Percentiles rank a stretch among this genome's conserved stretches.
Evolutionary conservation across 768 basidiomycete species (phyloP).

Genomic region (Termitomyces sp.): DNA sequence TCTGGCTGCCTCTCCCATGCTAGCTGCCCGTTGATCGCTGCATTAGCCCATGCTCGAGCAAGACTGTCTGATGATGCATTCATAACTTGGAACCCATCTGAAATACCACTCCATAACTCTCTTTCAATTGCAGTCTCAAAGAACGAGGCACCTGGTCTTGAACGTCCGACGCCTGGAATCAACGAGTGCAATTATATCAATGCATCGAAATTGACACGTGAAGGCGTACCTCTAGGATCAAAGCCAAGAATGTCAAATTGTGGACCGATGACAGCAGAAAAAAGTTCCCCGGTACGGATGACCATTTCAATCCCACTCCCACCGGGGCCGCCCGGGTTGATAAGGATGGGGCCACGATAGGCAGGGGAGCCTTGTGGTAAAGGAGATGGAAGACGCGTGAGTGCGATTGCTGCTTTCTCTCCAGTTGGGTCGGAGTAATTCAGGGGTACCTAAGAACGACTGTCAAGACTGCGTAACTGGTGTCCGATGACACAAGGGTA

Average conservation of each 20-base stretch:
- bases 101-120: constrained; percentile 16
- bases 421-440: constrained; percentile 36
- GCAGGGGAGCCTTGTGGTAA: constrained; percentile 17
- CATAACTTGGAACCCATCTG: constrained; percentile 4
- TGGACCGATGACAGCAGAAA: constrained; percentile 31
- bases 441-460: constrained; percentile 32
- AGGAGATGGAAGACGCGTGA: constrained; percentile 34
- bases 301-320: constrained; percentile 33
- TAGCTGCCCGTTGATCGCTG: constrained; percentile 24
- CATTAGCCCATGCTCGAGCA: constrained; percentile 25
- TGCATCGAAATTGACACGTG: background rate
- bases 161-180: constrained; percentile 25
- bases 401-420: constrained; percentile 33
- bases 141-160: constrained; percentile 28
- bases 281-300: constrained; percentile 12
- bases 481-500: background rate
- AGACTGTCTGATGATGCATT: constrained; percentile 22
- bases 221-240: constrained; percentile 35
- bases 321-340: constrained; percentile 47
- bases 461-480: background rate
- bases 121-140: constrained; percentile 31
- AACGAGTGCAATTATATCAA: background rate
- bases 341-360: constrained; percentile 39
- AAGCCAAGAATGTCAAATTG: constrained; percentile 42
- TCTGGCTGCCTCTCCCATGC: constrained; percentile 25